A percentile compares a stretch with the other conserved stretches of the same genome.
phyloP scores from a whole-genome alignment of 108 stramenopile genomes.

The Ochromonas danica region DNA sequence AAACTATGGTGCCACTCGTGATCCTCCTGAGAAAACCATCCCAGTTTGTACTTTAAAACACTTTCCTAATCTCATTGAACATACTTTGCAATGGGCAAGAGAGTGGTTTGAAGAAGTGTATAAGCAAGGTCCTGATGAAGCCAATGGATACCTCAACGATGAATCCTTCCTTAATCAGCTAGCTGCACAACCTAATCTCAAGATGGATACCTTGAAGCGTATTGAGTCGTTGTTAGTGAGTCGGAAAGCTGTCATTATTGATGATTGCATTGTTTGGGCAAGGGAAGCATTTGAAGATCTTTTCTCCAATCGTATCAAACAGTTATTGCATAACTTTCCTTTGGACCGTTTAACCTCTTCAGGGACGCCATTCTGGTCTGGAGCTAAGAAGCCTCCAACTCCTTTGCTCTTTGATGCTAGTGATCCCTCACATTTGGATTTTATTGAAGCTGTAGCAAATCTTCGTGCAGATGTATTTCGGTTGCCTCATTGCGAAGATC shows the following conservation, averaged over 20 bases:
- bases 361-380: conserved; percentile 51
- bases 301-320: conserved; percentile 89
- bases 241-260: conserved; percentile 77
- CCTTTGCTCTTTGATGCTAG: conserved; percentile 76
- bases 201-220: conserved; percentile 76
- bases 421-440: conserved; percentile 81
- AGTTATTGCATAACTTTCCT: conserved; percentile 93
- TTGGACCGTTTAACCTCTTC: conserved; percentile 66
- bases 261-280: conserved; percentile 91
- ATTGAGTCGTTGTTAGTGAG: conserved; percentile 75
- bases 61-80: conserved; percentile 98
- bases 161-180: conserved; percentile 72
- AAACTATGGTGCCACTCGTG: conserved; percentile 88
- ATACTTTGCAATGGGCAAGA: conserved; percentile 95
- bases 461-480: conserved; percentile 72
- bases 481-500: conserved; percentile 12
- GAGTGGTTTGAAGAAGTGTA: conserved; percentile 98
- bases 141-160: conserved; percentile 78
- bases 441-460: conserved; percentile 85
- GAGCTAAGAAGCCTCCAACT: conserved; percentile 87
- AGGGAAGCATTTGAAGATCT: conserved; percentile 85
- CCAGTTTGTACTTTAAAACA: conserved; percentile 99
- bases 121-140: conserved; percentile 90
- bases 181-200: conserved; percentile 80
- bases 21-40: conserved; percentile 94